Evolutionary conservation across 1,284 basidiomycete species (phyloP).

Genomic region (Inonotus hispidus): DNA sequence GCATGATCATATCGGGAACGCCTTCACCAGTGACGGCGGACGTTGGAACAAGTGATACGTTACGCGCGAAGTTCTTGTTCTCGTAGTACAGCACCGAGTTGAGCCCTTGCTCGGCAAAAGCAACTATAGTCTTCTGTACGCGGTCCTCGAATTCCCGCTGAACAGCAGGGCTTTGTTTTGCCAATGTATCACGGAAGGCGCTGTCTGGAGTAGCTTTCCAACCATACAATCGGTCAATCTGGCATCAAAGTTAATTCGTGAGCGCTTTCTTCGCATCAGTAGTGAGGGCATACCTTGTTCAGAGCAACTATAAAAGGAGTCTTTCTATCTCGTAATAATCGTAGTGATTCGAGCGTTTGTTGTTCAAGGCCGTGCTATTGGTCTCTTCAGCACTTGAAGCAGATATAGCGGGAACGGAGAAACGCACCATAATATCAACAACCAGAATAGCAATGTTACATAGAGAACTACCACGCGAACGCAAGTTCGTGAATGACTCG

Average conservation of each 20-base stretch:
- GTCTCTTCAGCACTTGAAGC: slow-evolving; percentile 8
- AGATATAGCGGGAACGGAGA: neutral
- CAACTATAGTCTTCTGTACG: slow-evolving; percentile 79
- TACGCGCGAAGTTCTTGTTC: slow-evolving; percentile 93
- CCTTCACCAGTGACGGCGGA: slow-evolving; percentile 98
- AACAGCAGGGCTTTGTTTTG: slow-evolving; percentile 78
- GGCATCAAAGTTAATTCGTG: neutral
- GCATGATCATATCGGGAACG: slow-evolving; percentile 99
- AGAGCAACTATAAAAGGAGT: slow-evolving; percentile 99
- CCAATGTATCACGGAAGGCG: slow-evolving; percentile 88
- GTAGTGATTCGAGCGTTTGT: slow-evolving; percentile 95
- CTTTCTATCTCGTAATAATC: slow-evolving; percentile 89
- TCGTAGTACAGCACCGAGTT: slow-evolving; percentile 97
- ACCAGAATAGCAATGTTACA: slow-evolving; percentile 99
- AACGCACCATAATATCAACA: slow-evolving; percentile 91
- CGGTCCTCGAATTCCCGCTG: slow-evolving; percentile 94
- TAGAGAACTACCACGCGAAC: slow-evolving; percentile 92
- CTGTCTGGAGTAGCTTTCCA: slow-evolving; percentile 92
- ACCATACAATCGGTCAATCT: slow-evolving; percentile 97
- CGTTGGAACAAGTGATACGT: slow-evolving; percentile 96
- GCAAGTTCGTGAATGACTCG: slow-evolving; percentile 98
- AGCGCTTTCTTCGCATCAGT: slow-evolving; percentile 13
- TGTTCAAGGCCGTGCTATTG: slow-evolving; percentile 90
- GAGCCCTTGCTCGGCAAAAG: slow-evolving; percentile 96
- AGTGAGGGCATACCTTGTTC: slow-evolving; percentile 68